Base-by-base conservation (phyloP, 768 basidiomycete genomes). In the Sistotremastrum niveocremeum region DNA sequence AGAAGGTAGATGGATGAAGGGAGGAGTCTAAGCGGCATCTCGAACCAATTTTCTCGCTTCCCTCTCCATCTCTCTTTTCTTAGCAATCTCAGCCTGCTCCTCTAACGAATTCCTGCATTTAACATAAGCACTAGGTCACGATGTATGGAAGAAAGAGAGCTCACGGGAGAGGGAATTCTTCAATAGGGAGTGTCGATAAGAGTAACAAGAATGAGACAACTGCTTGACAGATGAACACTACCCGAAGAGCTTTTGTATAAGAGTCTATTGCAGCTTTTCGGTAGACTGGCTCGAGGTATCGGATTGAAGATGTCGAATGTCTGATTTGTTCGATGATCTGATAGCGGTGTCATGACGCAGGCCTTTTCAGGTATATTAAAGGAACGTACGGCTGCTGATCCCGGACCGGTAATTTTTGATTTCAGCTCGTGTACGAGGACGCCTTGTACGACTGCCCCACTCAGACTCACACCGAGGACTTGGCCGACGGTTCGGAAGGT, bases 401-500 rank as follows among this genome's bases (percentile, higher is more conserved):
- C 74, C 39, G 84, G 79, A 1, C 87, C 93, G 5, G 70, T 73
- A 53, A 99, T 93, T 44, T 80, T 73, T 50, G 71, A 63, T 47
- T 75, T 74, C 45, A 99, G 68, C 56, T 85, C 77, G 41, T 67
- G 61, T 30, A 80, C 64, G 37, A 99, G 70, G 35, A 94, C 71
- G 4, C 76, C 73, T 62, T 99, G 94, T 32, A 93, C 65, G 31
- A 98, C 60, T 0, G 88, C 82, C 12, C 89, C 86, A 53, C 80
- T 81, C 40, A 93, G 66, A 55, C 86, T 85, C 45, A 99, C 94
- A 35, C 94, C 95, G 46, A 97, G 72, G 20, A 95, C 95, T 67
- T 97, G 94, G 2, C 93, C 93, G n/a, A 87, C 84, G 6, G 89
- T 91, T 52, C 93, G 71, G 69, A 93, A 94, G 41, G 95, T 70